phyloP scores from a whole-genome alignment of 768 basidiomycete genomes.

The Psilocybe cyanescens region DNA sequence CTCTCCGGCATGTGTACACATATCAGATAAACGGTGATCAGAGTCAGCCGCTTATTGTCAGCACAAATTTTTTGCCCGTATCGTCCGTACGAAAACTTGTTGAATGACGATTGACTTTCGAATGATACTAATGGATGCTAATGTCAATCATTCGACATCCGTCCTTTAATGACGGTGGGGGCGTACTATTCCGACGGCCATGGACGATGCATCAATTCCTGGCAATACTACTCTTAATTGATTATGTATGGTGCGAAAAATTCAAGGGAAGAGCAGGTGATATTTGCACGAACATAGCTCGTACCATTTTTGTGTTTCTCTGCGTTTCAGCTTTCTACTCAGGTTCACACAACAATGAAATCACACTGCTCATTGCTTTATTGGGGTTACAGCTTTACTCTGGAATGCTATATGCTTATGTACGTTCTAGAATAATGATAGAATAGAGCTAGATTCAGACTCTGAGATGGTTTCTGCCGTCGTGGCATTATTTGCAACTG shows the following conservation, averaged over 20 bases:
- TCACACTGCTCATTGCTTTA: neutral
- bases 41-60: conserved; percentile 5
- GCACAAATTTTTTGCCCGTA: neutral
- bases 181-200: neutral
- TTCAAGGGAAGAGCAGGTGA: neutral
- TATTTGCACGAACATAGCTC: neutral
- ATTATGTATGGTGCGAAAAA: neutral
- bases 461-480: no score
- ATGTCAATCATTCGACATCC: neutral
- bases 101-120: neutral
- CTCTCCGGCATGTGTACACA: neutral
- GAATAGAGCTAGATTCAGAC: neutral
- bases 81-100: neutral
- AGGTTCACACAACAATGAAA: neutral
- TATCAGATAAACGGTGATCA: neutral
- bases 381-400: neutral
- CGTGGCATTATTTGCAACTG: no score
- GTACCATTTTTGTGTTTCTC: conserved; percentile 5
- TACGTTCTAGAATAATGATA: neutral
- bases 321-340: neutral
- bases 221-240: neutral
- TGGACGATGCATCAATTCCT: neutral
- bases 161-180: neutral
- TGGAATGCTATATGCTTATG: neutral
- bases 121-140: neutral